phyloP scores from a whole-genome alignment of 352 stramenopile species.

The Albugo candida region DNA sequence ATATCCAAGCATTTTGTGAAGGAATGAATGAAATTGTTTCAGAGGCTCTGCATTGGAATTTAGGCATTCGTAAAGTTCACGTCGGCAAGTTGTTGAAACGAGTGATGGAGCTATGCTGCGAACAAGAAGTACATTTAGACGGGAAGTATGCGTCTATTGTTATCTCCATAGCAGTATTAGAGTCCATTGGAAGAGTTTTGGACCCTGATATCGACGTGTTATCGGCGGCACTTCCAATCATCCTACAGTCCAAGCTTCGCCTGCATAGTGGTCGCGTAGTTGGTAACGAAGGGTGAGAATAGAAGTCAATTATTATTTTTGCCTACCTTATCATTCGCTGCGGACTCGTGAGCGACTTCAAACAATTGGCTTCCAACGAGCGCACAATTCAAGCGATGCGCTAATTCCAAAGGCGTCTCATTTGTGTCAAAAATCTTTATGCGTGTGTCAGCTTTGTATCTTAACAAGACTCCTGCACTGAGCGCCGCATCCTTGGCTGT shows the following conservation, averaged over 20 bases:
- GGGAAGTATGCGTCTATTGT: constrained; percentile 88
- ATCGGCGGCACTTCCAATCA: constrained; percentile 78
- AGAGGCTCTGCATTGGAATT: constrained; percentile 33
- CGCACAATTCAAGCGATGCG: constrained; percentile 45
- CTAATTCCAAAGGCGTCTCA: constrained; percentile 61
- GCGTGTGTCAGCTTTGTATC: constrained; percentile 39
- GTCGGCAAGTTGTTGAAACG: constrained; percentile 46
- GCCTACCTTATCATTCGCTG: not conserved
- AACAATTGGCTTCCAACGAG: constrained; percentile 57
- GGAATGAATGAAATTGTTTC: constrained; percentile 57
- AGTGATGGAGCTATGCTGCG: constrained; percentile 82
- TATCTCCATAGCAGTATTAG: constrained; percentile 87
- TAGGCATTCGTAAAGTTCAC: constrained; percentile 54
- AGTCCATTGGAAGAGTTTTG: constrained; percentile 78
- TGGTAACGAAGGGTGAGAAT: not conserved
- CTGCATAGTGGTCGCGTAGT: constrained; percentile 17
- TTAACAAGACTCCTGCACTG: constrained; percentile 41
- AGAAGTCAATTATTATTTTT: not conserved
- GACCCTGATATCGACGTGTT: constrained; percentile 84
- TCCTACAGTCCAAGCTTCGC: constrained; percentile 82
- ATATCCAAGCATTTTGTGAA: constrained; percentile 47
- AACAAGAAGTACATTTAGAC: constrained; percentile 86
- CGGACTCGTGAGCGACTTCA: constrained; percentile 31
- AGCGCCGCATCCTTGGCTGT: constrained; percentile 42
- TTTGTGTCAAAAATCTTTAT: constrained; percentile 37